Conservation (phyloP, 1,284 basidiomycete species). For the Inonotus obliquus region DNA sequence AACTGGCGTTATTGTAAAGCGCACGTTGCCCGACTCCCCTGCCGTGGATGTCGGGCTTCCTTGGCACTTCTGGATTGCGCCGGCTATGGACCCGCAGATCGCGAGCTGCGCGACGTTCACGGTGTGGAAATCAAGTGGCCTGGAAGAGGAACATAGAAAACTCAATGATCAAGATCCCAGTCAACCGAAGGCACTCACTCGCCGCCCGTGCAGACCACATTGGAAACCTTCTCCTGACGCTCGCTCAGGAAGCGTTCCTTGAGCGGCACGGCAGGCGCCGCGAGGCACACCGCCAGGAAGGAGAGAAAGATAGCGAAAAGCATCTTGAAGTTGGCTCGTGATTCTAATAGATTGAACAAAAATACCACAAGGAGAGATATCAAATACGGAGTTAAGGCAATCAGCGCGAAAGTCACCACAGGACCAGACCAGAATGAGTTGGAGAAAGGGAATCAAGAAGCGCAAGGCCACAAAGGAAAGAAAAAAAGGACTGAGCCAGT, state of each 20-base stretch:
- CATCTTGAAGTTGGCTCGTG: constrained; percentile 11
- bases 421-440: neutral
- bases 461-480: neutral
- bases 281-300: constrained; percentile 19
- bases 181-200: constrained; percentile 16
- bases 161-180: no score
- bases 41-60: constrained; percentile 28
- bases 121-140: constrained; percentile 30
- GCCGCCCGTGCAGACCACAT: constrained; percentile 23
- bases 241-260: neutral
- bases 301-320: constrained; percentile 14
- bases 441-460: neutral
- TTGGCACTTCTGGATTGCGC: constrained; percentile 30
- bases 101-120: constrained; percentile 30
- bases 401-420: neutral
- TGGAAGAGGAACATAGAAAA: constrained; percentile 9
- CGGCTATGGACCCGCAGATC: constrained; percentile 32
- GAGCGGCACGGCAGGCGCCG: constrained; percentile 26
- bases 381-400: no score
- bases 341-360: no score
- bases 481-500: constrained; percentile 17
- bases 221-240: constrained; percentile 25
- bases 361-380: no score
- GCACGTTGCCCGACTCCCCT: constrained; percentile 26
- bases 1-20: constrained; percentile 29